Evolutionary conservation across 306 rosid genomes (phyloP).

Genomic region (Alnus rubra): DNA sequence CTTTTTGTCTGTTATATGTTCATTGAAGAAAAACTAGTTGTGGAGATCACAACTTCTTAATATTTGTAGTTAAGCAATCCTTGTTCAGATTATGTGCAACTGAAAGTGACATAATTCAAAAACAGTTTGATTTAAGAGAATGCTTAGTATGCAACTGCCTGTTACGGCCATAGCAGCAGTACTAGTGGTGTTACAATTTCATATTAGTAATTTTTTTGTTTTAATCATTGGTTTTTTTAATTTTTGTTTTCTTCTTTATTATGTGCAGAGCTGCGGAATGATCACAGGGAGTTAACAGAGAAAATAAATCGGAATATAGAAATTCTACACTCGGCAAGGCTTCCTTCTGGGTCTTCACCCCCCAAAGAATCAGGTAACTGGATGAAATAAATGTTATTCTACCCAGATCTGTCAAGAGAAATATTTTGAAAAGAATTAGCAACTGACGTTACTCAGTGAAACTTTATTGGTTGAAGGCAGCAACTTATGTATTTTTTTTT

Average conservation of each 20-base stretch:
- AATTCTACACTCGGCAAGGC: conserved; percentile 68
- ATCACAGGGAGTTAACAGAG: conserved; percentile 67
- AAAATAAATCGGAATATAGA: conserved; percentile 69
- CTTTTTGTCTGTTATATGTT: not conserved
- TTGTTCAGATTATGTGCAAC: not conserved
- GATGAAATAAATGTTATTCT: conserved; percentile 5
- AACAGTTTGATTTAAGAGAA: not conserved
- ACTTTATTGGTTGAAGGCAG: conserved; percentile 15
- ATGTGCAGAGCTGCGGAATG: conserved; percentile 69
- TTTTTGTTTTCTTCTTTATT: conserved; percentile 1
- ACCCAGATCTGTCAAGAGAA: not conserved
- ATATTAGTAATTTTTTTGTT: not conserved
- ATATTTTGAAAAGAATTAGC: not conserved
- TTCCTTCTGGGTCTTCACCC: conserved; percentile 40
- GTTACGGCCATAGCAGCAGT: not conserved
- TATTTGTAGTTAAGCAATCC: not conserved
- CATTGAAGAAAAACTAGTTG: not conserved
- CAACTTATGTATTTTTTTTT: not conserved
- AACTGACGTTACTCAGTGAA: conserved; percentile 11
- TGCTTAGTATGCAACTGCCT: not conserved
- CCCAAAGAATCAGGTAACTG: conserved; percentile 49
- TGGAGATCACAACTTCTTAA: not conserved
- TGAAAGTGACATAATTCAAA: not conserved
- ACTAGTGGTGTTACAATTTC: not conserved
- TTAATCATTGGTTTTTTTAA: not conserved